Base-by-base conservation (phyloP, 2,329 filamentous ascomycete species). In the Emericellopsis atlantica region DNA sequence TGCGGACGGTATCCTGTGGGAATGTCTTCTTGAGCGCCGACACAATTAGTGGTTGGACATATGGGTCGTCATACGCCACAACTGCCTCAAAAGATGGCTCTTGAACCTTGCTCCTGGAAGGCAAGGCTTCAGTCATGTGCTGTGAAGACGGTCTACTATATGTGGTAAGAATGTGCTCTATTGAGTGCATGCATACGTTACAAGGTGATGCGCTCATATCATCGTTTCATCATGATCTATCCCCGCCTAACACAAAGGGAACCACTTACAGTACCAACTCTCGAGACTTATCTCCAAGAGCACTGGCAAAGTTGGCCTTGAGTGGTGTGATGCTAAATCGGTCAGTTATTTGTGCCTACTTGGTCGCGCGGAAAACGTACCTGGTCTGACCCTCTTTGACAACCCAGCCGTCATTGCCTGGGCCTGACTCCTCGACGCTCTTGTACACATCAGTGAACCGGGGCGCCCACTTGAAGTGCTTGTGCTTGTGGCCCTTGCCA, bases 381-480 rank as follows among this genome's bases (percentile, higher is more conserved):
- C 85, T 92, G 11, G 90, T 93, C 59, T 82, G 78, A 23, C 87
- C 86, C 56, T 94, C 80, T 57, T 84, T 83, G 21, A 98, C 85
- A 31, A 81, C 81, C 87, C 90, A 95, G 6, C 90, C 92, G 61
- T 98, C 92, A 55, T 87, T 93, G 4, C 88, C 88, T 4, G 85
- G 84, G 26, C 70, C 67, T 32, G 81, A 79, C 48, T 82, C 75
- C 50, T 88, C 78, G n/a, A 95, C 88, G 49, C 84, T 89, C 55
- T 83, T 76, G 59, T 87, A 87, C 3, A 96, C 87, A 59, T 94
- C 89, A 29, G 76, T 71, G 60, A 96, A 92, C 47, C 76, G 77
- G 3, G 90, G 92, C 37, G 84, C 79, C 92, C 92, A 96, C 62
- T 90, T 93, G 69, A 95, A 96, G 61, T 93, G 84, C 58, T 84